Percentiles rank a stretch among this genome's conserved stretches.
These are phyloP conservation scores for Tripidium arundinaceum DNA, from an alignment of 202 grass and related monocot genomes.

Conservation along the genomic window DNA sequence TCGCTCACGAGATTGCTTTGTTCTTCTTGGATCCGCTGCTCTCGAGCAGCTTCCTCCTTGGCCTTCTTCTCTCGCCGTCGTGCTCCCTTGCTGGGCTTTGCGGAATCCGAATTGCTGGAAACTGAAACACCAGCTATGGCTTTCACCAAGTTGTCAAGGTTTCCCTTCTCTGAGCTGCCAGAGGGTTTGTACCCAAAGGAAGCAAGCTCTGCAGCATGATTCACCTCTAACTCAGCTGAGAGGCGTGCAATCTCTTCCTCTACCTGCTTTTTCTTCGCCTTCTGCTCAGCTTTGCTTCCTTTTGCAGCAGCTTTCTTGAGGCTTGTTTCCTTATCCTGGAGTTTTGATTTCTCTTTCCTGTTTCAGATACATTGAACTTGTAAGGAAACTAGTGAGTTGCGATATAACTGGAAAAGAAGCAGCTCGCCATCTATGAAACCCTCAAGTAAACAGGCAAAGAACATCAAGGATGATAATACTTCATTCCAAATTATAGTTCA, in stretches of 20 bases:
- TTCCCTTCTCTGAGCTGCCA: constrained; percentile 52
- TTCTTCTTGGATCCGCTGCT: constrained; percentile 93
- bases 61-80: constrained; percentile 62
- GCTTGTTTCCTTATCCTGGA: constrained; percentile 84
- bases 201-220: constrained; percentile 70
- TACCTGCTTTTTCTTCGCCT: constrained; percentile 92
- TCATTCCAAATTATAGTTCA: not conserved
- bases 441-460: not conserved
- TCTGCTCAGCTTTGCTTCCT: constrained; percentile 98
- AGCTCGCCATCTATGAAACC: not conserved
- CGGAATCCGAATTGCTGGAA: constrained; percentile 40
- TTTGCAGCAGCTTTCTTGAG: constrained; percentile 90
- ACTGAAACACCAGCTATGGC: constrained; percentile 81
- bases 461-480: not conserved
- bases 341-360: constrained; percentile 84
- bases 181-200: constrained; percentile 64
- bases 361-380: constrained; percentile 1
- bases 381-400: not conserved
- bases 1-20: constrained; percentile 75
- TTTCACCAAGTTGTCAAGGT: constrained; percentile 75
- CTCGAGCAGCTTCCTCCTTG: constrained; percentile 87
- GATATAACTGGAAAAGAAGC: not conserved
- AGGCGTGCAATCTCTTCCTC: constrained; percentile 73
- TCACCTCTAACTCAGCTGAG: constrained; percentile 64
- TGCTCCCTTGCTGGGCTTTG: constrained; percentile 66